Base-by-base conservation (phyloP, 2,329 filamentous ascomycete genomes). In the Ilyonectria robusta region DNA sequence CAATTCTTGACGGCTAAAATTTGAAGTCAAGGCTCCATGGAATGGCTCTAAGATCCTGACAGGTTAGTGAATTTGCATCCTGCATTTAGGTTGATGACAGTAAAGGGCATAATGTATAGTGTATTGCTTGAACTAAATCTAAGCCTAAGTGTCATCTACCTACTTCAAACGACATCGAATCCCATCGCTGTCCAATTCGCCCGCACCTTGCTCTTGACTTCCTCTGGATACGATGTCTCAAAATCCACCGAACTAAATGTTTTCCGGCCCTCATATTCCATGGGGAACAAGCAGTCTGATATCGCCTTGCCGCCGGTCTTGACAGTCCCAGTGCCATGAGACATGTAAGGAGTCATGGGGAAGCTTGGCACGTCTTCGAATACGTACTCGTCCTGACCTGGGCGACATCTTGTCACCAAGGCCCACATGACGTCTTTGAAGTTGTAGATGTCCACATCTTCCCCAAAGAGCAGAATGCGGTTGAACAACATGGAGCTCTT, bases 371-470 rank as follows among this genome's bases (percentile, higher is more conserved):
- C 79, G 35, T 86, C 81, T 13, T 85, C 80, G 59, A 79, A 86
- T 58, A 82, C 76, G 3, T 75, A 78, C 71, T 87, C 84, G 48
- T 86, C 84, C 4, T 73, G 69, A 0, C 74, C 76, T 0, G 84
- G 84, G 1, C 84, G 78, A 66, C 85, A 87, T 2, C 84, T 77
- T 0, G 85, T 87, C 5, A 76, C 78, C 62, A 84, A 85, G 0
- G 85, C 84, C 82, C 82, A 87, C 58, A 85, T 82, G 3, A 87
- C 80, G 40, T 86, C 83, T 40, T 82, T 81, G 47, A 77, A 77
- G 44, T 84, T 69, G 66, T 83, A 83, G 0, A 84, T 77, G 53
- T 87, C 82, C 60, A 87, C 83, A 51, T 87, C 85, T 1, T 85
- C 81, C 0, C 85, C 85, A 1, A 84, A 78, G 0, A 87, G 66